A percentile compares a stretch with the other conserved stretches of the same genome.
Conservation (phyloP, 129 eudicot genomes). For the Glebionis coronaria region DNA sequence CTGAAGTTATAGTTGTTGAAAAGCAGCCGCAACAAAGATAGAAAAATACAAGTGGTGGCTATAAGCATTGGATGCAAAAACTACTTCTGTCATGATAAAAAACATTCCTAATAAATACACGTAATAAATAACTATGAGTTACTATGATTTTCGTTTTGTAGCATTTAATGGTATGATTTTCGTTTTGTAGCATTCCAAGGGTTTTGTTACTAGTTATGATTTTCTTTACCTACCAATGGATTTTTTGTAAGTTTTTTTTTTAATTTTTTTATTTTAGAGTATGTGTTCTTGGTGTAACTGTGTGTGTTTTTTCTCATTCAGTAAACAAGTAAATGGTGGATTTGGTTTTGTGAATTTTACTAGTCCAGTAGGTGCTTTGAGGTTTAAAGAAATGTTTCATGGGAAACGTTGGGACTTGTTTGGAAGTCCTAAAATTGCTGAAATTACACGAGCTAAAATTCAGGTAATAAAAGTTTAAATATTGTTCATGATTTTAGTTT, state of each 20-base stretch:
- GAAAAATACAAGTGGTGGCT: no score
- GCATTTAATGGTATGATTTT: no score
- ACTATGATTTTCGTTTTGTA: no score
- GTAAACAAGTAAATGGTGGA: constrained; percentile 46
- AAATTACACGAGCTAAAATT: constrained; percentile 45
- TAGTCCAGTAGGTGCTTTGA: constrained; percentile 29
- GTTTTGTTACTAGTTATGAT: constrained; percentile 41
- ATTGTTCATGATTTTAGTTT: no score
- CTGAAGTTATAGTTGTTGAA: no score
- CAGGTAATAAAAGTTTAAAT: constrained; percentile 35
- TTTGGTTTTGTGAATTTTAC: constrained; percentile 82
- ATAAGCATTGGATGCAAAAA: no score
- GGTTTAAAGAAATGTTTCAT: constrained; percentile 25
- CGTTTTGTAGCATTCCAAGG: neutral
- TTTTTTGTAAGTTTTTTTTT: constrained; percentile 40
- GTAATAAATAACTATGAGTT: no score
- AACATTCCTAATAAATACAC: no score
- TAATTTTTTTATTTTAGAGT: neutral
- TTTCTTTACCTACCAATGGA: constrained; percentile 75
- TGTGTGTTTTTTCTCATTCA: constrained; percentile 2
- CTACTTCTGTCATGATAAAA: no score
- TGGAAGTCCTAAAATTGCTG: constrained; percentile 27
- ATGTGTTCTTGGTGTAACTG: constrained; percentile 9
- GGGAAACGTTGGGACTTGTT: constrained; percentile 28
- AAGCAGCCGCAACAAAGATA: no score